phyloP scores from a whole-genome alignment of 495 filamentous ascomycete species.

The Apiosordaria backusii region DNA sequence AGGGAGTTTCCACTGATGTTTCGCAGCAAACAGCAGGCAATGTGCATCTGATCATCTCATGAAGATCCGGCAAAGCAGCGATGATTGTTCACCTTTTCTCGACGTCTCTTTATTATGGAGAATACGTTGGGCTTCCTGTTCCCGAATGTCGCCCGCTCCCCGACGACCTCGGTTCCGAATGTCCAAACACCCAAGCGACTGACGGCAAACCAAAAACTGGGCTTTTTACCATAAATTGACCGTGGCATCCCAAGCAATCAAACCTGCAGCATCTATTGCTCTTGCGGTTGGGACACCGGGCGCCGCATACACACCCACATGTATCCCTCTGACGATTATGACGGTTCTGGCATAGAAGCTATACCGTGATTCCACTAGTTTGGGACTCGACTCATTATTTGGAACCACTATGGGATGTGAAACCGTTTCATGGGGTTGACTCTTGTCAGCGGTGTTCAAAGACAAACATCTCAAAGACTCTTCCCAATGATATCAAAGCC shows the following conservation, averaged over 20 bases:
- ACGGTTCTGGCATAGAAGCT: neutral
- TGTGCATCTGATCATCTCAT: neutral
- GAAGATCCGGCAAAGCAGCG: neutral
- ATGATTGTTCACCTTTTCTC: neutral
- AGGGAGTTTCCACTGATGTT: neutral
- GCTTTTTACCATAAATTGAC: slow-evolving; percentile 5
- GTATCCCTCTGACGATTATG: neutral
- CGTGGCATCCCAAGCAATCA: neutral
- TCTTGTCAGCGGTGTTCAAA: neutral
- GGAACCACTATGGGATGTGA: neutral
- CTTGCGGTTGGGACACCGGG: neutral
- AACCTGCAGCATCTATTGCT: neutral
- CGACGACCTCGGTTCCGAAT: slow-evolving; percentile 1
- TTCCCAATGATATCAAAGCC: neutral
- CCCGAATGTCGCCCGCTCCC: neutral
- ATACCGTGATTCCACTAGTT: neutral
- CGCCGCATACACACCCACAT: neutral
- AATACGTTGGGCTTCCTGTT: neutral
- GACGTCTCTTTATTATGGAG: neutral
- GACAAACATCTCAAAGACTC: neutral
- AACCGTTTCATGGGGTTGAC: neutral
- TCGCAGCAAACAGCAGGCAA: neutral
- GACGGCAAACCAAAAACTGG: neutral
- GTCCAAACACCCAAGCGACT: slow-evolving; percentile 6
- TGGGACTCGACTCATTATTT: neutral